Evolutionary conservation across 768 basidiomycete genomes (phyloP).

Genomic region (Termitomyces sp.): DNA sequence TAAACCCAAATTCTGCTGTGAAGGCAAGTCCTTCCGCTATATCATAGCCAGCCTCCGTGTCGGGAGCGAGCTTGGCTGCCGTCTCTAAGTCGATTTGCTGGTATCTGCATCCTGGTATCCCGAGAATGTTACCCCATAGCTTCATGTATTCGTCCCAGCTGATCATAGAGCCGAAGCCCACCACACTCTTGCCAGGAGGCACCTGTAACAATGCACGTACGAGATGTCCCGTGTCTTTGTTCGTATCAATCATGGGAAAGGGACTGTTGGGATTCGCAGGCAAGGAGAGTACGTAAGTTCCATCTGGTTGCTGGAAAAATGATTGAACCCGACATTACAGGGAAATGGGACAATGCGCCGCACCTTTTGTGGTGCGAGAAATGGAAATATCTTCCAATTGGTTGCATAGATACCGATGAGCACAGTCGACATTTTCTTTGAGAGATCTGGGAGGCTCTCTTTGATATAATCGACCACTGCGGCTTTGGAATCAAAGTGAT

Average conservation of each 20-base stretch:
- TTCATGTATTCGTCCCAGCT: conserved; percentile 6
- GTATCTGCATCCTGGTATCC: background rate
- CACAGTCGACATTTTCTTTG: conserved; percentile 4
- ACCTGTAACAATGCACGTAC: conserved; percentile 2
- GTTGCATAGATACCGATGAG: conserved; percentile 1
- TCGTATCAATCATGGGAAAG: conserved; percentile 3
- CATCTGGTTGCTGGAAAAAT: conserved; percentile 1
- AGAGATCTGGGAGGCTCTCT: background rate
- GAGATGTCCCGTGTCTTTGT: conserved; percentile 3
- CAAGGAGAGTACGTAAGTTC: background rate
- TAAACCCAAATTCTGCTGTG: conserved; percentile 3
- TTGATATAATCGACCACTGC: conserved; percentile 2
- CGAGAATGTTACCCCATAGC: conserved; percentile 4
- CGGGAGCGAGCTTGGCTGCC: background rate
- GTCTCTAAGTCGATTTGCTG: background rate
- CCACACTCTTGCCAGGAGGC: conserved; percentile 2
- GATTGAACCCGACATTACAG: too few relatives aligned
- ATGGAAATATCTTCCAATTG: conserved; percentile 1
- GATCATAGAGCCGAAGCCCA: conserved; percentile 9
- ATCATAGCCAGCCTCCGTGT: background rate
- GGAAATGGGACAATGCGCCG: background rate
- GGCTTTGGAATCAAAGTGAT: conserved; percentile 6
- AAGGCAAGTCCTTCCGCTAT: conserved; percentile 1
- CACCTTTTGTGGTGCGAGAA: conserved; percentile 1
- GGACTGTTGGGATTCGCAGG: background rate